phyloP scores from a whole-genome alignment of 345 rosid species.

The Citrus medica region DNA sequence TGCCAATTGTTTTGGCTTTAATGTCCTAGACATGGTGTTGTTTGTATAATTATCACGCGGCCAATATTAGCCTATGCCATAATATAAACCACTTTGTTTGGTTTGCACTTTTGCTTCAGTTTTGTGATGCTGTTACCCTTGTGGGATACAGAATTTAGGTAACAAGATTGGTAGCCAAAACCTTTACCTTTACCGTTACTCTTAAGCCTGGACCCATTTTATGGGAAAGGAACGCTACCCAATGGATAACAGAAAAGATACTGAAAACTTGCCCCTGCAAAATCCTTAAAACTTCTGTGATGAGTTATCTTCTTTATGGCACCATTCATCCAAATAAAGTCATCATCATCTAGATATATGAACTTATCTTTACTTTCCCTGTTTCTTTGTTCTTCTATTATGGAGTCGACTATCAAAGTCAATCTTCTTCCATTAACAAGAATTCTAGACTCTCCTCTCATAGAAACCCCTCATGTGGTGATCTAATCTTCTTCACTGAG shows the following conservation, averaged over 20 bases:
- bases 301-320: background rate
- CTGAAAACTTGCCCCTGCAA: background rate
- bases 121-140: background rate
- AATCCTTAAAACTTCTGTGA: background rate
- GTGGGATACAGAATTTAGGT: background rate
- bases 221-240: background rate
- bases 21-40: background rate
- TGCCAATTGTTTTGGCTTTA: background rate
- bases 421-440: background rate
- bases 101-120: background rate
- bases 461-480: background rate
- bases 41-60: background rate
- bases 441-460: background rate
- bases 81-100: background rate
- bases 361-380: background rate
- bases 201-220: background rate
- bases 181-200: background rate
- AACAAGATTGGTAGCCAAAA: background rate
- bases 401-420: background rate
- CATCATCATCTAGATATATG: background rate
- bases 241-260: background rate
- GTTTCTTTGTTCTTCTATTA: too few species aligned
- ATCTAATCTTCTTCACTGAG: background rate
- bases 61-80: background rate
- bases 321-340: background rate